Evolutionary conservation across 2,329 filamentous ascomycete genomes (phyloP).

Genomic region (Leptosphaerulina australis): DNA sequence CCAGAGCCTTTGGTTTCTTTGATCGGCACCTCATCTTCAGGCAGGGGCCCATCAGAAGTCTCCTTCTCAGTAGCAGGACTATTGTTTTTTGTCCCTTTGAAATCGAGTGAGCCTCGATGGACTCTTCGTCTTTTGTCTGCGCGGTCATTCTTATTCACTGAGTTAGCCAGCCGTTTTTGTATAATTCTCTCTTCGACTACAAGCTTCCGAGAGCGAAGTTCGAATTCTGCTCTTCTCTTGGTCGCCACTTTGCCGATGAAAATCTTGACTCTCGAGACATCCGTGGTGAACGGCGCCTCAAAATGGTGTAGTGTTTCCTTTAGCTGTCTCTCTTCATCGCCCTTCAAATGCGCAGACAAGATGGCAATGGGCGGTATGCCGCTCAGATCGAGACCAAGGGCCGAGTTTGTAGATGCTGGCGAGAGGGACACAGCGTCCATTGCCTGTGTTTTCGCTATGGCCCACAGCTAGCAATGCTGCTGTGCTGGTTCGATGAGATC

Average conservation of each 20-base stretch:
- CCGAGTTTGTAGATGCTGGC: constrained; percentile 24
- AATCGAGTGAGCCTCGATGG: constrained; percentile 1
- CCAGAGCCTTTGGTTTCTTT: constrained; percentile 5
- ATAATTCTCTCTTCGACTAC: constrained; percentile 58
- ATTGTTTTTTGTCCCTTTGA: constrained; percentile 20
- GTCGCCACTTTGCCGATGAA: constrained; percentile 75
- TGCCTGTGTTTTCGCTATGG: constrained; percentile 30
- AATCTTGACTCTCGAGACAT: constrained; percentile 73
- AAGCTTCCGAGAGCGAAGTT: constrained; percentile 73
- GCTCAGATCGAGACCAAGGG: constrained; percentile 48
- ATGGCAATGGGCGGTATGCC: constrained; percentile 71
- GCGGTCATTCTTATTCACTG: constrained; percentile 18
- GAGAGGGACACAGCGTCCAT: constrained; percentile 25
- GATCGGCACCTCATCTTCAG: constrained; percentile 19
- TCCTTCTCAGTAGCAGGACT: constrained; percentile 24
- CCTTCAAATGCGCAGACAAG: constrained; percentile 70
- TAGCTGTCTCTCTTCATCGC: constrained; percentile 66
- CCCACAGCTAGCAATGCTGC: constrained; percentile 28
- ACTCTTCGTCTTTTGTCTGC: constrained; percentile 29
- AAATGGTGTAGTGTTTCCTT: constrained; percentile 66
- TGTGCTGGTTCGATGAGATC: constrained; percentile 28
- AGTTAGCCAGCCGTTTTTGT: constrained; percentile 27
- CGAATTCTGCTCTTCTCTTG: constrained; percentile 74
- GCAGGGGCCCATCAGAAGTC: constrained; percentile 12
- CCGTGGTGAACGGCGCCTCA: constrained; percentile 68